Percentiles rank a stretch among this genome's conserved stretches.
Conservation (phyloP, 176 grass and related monocot genomes). For the Cenchrus purpureus region DNA sequence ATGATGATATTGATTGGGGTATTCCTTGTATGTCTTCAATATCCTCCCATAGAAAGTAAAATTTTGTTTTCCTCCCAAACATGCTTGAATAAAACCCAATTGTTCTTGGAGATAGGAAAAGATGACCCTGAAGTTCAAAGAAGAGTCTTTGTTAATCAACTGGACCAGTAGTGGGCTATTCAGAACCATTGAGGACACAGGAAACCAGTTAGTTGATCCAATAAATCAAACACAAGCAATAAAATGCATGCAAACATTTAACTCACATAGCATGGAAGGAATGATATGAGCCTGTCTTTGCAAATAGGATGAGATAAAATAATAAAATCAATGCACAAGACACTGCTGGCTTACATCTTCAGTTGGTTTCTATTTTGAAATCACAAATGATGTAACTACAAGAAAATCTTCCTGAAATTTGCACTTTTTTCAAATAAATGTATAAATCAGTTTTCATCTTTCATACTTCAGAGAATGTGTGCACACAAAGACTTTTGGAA, state of each 20-base stretch:
- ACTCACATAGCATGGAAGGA: background rate
- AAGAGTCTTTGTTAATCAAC: constrained; percentile 36
- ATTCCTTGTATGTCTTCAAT: constrained; percentile 89
- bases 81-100: constrained; percentile 93
- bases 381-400: background rate
- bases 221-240: constrained; percentile 10
- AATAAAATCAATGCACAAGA: background rate
- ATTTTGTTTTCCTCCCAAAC: constrained; percentile 92
- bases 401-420: constrained; percentile 7
- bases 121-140: constrained; percentile 65
- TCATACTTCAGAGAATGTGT: background rate
- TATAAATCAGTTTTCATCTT: constrained; percentile 15
- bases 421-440: constrained; percentile 23
- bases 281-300: background rate
- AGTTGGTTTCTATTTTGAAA: constrained; percentile 34
- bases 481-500: background rate
- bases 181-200: background rate
- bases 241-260: constrained; percentile 6
- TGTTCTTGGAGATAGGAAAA: constrained; percentile 93
- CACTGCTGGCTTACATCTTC: background rate
- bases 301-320: background rate
- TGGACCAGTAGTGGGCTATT: constrained; percentile 25
- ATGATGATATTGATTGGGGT: constrained; percentile 62
- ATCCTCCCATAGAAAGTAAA: constrained; percentile 98
- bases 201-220: constrained; percentile 2